Evolutionary conservation across 306 rosid species (phyloP), one percentile per base, ranked within the genome.

Genomic region (Erythrophleum fordii): DNA sequence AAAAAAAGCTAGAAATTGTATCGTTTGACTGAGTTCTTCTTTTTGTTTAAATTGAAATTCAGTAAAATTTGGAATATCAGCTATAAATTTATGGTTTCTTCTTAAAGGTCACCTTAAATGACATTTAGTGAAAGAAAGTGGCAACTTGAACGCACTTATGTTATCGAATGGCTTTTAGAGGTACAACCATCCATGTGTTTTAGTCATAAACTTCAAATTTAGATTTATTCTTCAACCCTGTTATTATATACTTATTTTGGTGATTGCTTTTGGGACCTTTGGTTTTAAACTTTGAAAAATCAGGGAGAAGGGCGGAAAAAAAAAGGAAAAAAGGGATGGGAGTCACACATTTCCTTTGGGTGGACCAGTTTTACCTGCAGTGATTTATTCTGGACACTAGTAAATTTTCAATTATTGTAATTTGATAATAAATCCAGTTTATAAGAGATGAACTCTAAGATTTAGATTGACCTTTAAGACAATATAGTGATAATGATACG

Each of bases 271-370:
- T 2, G 58, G 65, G 37, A 11, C 28, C 9, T 74, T 41, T 23
- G 69, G 78, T 62, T 53, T 72, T 42, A 64, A 34, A 18, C 28
- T 64, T 64, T 28, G n/a, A 56, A 17, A 56, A 29, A 44, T 61
- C 20, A 68, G 65, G 86, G 69, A 53, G 65, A 53, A 64, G 7
- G n/a, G n/a, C n/a, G n/a, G n/a, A n/a, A n/a, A n/a, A n/a, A 53
- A 45, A 39, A 69, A 46, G 6, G n/a, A n/a, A n/a, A 17, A 18
- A 16, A 16, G 53, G 81, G 61, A 46, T 68, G 59, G 53, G 22
- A 23, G 44, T 75, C 64, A 31, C 11, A 39, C 46, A 56, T 31
- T 59, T 49, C 45, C 82, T 62, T 49, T 23, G 71, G 22, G 49
- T 22, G 62, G 52, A 71, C 62, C 74, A 51, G 53, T 26, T 34